Base-by-base conservation (phyloP, 1,284 basidiomycete genomes). In the Gomphus bonarii region DNA sequence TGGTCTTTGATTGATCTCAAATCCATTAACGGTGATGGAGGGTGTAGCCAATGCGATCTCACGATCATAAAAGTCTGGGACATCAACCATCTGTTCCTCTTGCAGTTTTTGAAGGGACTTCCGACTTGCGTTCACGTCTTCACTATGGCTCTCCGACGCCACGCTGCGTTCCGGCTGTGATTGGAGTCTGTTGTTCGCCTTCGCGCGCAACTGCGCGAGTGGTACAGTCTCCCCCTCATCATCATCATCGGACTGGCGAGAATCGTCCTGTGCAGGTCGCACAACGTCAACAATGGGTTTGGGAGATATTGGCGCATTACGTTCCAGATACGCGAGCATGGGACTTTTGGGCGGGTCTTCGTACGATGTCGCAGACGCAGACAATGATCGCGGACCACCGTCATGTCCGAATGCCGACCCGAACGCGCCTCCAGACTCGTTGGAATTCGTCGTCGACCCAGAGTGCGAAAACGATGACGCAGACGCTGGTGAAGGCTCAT, bases 171-270 rank as follows among this genome's bases (percentile, higher is more conserved):
- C 28, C 18, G 20, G 30, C 28, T 9, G 40, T 20, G 43, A 9
- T 25, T 47, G 3, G 7, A 11, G 3, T 25, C 22, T 47, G 14
- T 33, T 38, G 40, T 30, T 58, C 36, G 22, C 35, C 42, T 58
- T 57, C 58, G 36, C 40, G 40, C n/a, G 58, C 60, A 55, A 65
- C 55, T 48, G 42, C 55, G 54, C 8, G 58, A 64, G 1, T 55
- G 59, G 14, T 50, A 59, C 3, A 56, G 63, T 16, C 58, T 54
- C 48, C 65, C 60, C 48, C 65, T 65, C 58, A 66, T 66, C 38
- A 67, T 54, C 44, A 48, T 65, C 69, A 43, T 58, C 54, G 14
- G 60, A 60, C 73, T 31, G 74, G 73, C 55, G n/a, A 65, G 70
- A 7, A 54, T 62, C 51, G 70, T 70, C 38, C 65, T 66, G 33